phyloP scores from a whole-genome alignment of 495 filamentous ascomycete species.

The Mycothermus thermophilus region DNA sequence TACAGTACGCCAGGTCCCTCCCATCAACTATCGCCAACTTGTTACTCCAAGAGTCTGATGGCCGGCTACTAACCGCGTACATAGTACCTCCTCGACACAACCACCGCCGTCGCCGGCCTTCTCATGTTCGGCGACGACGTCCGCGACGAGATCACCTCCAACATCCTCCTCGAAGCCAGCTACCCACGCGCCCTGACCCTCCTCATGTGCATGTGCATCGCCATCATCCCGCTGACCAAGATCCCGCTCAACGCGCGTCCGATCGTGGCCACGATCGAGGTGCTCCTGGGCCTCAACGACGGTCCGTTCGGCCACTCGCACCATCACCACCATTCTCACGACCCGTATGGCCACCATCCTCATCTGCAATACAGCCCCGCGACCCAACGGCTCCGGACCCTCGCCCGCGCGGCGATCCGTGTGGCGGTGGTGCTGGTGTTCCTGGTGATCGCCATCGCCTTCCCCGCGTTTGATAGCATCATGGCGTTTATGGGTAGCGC shows the following conservation, averaged over 20 bases:
- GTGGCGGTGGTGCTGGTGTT: constrained; percentile 32
- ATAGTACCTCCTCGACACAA: constrained; percentile 64
- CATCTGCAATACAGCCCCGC: neutral
- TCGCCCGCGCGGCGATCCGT: constrained; percentile 41
- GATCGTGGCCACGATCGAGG: constrained; percentile 72
- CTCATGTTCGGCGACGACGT: constrained; percentile 89
- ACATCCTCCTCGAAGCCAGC: constrained; percentile 55
- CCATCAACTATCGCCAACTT: neutral
- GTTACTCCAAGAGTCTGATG: neutral
- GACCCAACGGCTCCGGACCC: no score
- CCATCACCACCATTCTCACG: neutral
- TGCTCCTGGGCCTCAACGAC: constrained; percentile 56
- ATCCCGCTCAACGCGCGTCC: constrained; percentile 83
- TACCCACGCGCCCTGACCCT: constrained; percentile 66
- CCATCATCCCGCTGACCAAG: constrained; percentile 90
- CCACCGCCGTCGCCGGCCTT: constrained; percentile 68
- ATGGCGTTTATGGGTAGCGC: constrained; percentile 87
- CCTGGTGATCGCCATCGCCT: constrained; percentile 50
- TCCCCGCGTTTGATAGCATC: constrained; percentile 82
- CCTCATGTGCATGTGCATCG: constrained; percentile 70
- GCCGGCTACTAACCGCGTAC: neutral
- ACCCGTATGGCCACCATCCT: neutral
- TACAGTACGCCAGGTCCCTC: constrained; percentile 45
- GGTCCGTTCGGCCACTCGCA: constrained; percentile 23
- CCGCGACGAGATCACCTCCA: constrained; percentile 79